Evolutionary conservation across 1,284 basidiomycete species (phyloP), one percentile per base, ranked within the genome.

Genomic region (Ceratobasidium sp.): DNA sequence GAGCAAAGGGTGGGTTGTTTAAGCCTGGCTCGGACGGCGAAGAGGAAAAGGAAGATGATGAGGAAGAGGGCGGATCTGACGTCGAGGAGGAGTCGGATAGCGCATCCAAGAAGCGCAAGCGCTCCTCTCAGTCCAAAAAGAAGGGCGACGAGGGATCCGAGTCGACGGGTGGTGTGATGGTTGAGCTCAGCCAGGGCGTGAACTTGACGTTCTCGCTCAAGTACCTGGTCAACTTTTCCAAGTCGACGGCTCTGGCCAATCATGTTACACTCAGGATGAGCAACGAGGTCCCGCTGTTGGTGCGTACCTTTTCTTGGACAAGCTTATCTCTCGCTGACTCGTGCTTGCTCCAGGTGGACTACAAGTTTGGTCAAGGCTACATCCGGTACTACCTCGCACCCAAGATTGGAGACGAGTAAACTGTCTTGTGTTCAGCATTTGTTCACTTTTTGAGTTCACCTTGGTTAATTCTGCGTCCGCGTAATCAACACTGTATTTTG

Each of bases 171-270:
- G 89, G 88, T 63, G 92, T 97, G 72, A 83, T 85, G 77, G 94
- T 98, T 80, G 90, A 93, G 83, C 91, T 97, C 86, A 94, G 95
- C 81, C 91, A 93, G 82, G 90, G 94, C 78, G 97, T 99, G 78
- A 91, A 90, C 51, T 86, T 99, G 74, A 98, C 96, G 1, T 99
- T 99, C 85, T 95, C 93, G 46, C 87, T 98, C 80, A 98, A 99
- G 84, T 99, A 99, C 84, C 90, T 99, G 37, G 90, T 93, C 82
- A 98, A 98, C 86, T 99, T 99, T 82, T 90, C 95, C 76, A 99
- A 98, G 87, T 95, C 93, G 76, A 86, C 92, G 0, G 88, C 91
- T 22, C 84, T 99, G 48, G 88, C 90, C 16, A 87, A 86, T 77
- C 87, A 86, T 31, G 94, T 96, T 48, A 87, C 88, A 79, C 86